These are phyloP conservation scores for Solanum sitiens DNA, from an alignment of 257 asterid species.

Conservation along the genomic window DNA sequence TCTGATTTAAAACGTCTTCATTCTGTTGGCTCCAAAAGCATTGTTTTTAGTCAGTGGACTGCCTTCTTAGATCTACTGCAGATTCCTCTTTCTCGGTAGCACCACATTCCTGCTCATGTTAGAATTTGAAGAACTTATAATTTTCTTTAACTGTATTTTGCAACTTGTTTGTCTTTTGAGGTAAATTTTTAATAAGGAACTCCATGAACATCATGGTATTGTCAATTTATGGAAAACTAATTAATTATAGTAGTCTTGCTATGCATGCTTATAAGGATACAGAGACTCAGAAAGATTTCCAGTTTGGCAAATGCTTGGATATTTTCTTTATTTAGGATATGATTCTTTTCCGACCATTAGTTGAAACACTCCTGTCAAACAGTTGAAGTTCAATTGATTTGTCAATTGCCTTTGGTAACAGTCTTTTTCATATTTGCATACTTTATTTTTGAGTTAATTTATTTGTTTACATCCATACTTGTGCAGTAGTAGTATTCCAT, in stretches of 20 bases:
- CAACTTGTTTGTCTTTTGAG: neutral
- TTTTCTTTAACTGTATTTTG: neutral
- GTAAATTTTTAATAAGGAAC: neutral
- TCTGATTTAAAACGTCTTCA: constrained; percentile 43
- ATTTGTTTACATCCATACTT: neutral
- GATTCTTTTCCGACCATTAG: neutral
- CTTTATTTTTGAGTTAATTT: neutral
- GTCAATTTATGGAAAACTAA: neutral
- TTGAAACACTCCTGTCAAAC: neutral
- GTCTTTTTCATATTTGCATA: neutral
- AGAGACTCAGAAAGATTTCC: neutral
- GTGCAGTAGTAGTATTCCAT: constrained; percentile 52
- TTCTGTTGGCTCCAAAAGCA: constrained; percentile 64
- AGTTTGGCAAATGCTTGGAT: neutral
- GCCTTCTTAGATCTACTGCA: constrained; percentile 88
- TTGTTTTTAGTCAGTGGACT: constrained; percentile 98
- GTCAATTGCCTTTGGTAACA: neutral
- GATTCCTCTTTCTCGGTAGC: constrained; percentile 83
- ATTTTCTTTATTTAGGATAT: neutral
- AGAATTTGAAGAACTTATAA: neutral
- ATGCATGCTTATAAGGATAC: neutral
- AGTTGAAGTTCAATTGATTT: neutral
- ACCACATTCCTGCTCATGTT: neutral
- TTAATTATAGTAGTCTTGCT: neutral
- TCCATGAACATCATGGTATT: neutral